These are phyloP conservation scores for Primulina huaijiensis DNA, from an alignment of 257 asterid genomes.

Conservation along the genomic window DNA sequence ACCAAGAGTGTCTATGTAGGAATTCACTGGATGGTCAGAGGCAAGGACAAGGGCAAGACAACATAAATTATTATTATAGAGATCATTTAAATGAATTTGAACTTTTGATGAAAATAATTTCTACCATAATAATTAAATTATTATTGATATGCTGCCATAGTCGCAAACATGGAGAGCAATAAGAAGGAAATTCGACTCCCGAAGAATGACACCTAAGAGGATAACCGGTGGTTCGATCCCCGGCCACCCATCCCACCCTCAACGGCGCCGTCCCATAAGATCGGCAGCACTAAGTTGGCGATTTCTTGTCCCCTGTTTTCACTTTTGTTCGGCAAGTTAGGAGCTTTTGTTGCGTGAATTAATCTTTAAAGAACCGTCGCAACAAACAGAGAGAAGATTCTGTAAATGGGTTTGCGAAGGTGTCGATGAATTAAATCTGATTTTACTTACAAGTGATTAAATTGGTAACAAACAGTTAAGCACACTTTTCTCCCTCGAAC, in stretches of 20 bases:
- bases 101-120: too few species aligned
- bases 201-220: conserved; percentile 44
- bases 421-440: too few species aligned
- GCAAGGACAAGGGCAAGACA: too few species aligned
- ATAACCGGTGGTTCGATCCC: conserved; percentile 49
- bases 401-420: too few species aligned
- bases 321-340: not conserved
- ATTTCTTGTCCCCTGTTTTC: not conserved
- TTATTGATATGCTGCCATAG: conserved; percentile 50
- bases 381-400: too few species aligned
- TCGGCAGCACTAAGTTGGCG: not conserved
- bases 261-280: conserved; percentile 27
- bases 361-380: too few species aligned
- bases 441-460: too few species aligned
- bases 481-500: too few species aligned
- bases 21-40: not conserved
- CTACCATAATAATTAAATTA: too few species aligned
- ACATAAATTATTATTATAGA: not conserved
- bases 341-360: not conserved
- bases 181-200: conserved; percentile 57
- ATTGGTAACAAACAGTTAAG: too few species aligned
- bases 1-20: not conserved
- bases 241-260: conserved; percentile 49
- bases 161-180: conserved; percentile 71
- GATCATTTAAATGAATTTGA: too few species aligned